phyloP scores from a whole-genome alignment of 75 land plant genomes.

The Ceratopteris richardii region DNA sequence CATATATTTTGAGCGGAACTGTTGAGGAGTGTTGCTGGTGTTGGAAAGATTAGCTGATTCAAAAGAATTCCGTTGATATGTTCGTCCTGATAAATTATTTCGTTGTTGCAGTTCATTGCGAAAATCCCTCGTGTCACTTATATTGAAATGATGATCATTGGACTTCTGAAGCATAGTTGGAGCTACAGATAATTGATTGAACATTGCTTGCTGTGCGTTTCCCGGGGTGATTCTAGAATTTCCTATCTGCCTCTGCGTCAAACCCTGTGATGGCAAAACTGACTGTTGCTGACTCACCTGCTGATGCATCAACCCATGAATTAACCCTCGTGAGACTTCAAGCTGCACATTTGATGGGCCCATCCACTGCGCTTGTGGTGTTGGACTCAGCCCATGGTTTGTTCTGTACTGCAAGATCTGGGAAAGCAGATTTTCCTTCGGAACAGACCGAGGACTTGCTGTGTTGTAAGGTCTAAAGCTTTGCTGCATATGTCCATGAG shows the following conservation, averaged over 20 bases:
- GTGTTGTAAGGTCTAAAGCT: slow-evolving; percentile 29
- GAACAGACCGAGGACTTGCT: slow-evolving; percentile 10
- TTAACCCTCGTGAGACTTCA: slow-evolving; percentile 19
- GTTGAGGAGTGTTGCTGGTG: slow-evolving; percentile 38
- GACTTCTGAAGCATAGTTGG: slow-evolving; percentile 33
- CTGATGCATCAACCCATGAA: slow-evolving; percentile 39
- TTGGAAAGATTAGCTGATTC: slow-evolving; percentile 22
- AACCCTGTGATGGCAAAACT: slow-evolving; percentile 37
- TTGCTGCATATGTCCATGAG: slow-evolving; percentile 40
- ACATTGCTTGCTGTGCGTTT: slow-evolving; percentile 25
- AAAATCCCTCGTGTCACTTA: slow-evolving; percentile 42
- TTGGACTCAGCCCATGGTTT: slow-evolving; percentile 30
- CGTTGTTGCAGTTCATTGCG: slow-evolving; percentile 41
- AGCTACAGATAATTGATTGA: slow-evolving; percentile 33
- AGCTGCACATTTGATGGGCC: slow-evolving; percentile 43
- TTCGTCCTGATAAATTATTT: slow-evolving; percentile 40
- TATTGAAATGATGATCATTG: slow-evolving; percentile 24
- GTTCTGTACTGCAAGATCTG: slow-evolving; percentile 25
- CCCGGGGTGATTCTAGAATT: slow-evolving; percentile 34
- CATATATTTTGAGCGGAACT: slow-evolving; percentile 78
- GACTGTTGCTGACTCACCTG: slow-evolving; percentile 52
- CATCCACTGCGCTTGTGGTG: slow-evolving; percentile 37
- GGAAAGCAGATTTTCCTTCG: slow-evolving; percentile 9
- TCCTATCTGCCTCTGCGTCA: slow-evolving; percentile 41
- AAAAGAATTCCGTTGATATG: slow-evolving; percentile 33